Evolutionary conservation across 768 basidiomycete species (phyloP), one percentile per base, ranked within the genome.

Genomic region (Mycena olivaceomarginata): DNA sequence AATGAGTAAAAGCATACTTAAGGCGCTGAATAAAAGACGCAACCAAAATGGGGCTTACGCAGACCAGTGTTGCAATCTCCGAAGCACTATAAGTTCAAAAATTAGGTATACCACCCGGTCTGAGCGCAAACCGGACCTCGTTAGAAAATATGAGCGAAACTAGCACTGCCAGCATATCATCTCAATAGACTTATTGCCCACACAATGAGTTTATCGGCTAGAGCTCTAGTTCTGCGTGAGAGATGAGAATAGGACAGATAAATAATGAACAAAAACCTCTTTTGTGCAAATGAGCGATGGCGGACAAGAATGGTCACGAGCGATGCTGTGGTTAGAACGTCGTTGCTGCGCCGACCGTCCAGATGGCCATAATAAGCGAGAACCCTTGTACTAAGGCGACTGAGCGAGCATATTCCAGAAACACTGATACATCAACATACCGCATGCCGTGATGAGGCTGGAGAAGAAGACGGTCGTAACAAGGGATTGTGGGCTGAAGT

Each of bases 341-440:
- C n/a, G n/a, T n/a, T n/a, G n/a, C n/a, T n/a, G n/a, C n/a, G n/a
- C n/a, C n/a, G n/a, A n/a, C n/a, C n/a, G n/a, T n/a, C n/a, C n/a
- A n/a, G n/a, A n/a, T n/a, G n/a, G n/a, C n/a, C n/a, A n/a, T n/a
- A n/a, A n/a, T n/a, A n/a, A n/a, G n/a, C n/a, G n/a, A n/a, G 37
- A 72, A 72, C 7, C 18, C 37, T 46, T 72, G 71, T 12, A 65
- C 71, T 72, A 20, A 57, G 60, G 39, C 2, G 20, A 15, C 56
- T 37, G 37, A 70, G 22, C 25, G 59, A 18, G 16, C 2, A 7
- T 5, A 57, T 8, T 15, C 25, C 25, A 25, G 25, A 9, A 59
- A 53, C 11, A 39, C 16, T 10, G 15, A n/a, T 1, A 15, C 13
- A 16, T 1, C 12, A 25, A 39, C 25, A 10, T 43, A 65, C 71